These are phyloP conservation scores for Violaceomyces palustris DNA, from an alignment of 1,284 basidiomycete genomes.

Conservation along the genomic window DNA sequence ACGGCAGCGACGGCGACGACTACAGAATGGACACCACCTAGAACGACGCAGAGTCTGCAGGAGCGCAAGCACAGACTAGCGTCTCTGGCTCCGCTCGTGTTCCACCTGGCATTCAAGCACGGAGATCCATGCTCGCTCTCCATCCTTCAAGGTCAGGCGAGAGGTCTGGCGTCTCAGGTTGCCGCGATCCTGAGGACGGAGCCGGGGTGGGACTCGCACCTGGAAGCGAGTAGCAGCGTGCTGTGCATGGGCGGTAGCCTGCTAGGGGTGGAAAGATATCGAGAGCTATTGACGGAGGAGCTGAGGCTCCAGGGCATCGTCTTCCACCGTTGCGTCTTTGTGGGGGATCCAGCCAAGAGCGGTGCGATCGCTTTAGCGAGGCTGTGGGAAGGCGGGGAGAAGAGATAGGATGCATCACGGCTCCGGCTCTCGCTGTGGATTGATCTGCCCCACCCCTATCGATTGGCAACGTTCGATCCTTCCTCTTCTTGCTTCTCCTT, in stretches of 20 bases:
- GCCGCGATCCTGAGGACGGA: slow-evolving; percentile 3
- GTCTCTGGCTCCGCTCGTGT: slow-evolving; percentile 21
- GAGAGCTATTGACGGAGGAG: slow-evolving; percentile 9
- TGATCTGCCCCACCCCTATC: no score
- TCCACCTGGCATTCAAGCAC: slow-evolving; percentile 19
- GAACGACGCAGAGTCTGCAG: neutral
- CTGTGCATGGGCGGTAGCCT: slow-evolving; percentile 22
- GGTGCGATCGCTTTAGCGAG: slow-evolving; percentile 13
- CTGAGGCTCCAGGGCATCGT: slow-evolving; percentile 1
- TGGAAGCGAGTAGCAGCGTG: slow-evolving; percentile 1
- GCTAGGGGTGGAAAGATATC: slow-evolving; percentile 10
- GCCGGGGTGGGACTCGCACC: neutral
- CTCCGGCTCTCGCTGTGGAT: no score
- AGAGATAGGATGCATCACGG: no score
- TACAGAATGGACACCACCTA: neutral
- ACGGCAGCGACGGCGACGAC: neutral
- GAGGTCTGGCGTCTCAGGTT: slow-evolving; percentile 5
- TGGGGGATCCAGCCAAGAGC: slow-evolving; percentile 13
- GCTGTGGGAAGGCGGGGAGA: slow-evolving; percentile 13
- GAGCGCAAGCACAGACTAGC: slow-evolving; percentile 22
- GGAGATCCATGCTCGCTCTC: slow-evolving; percentile 5
- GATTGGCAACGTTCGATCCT: no score
- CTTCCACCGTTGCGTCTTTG: slow-evolving; percentile 10
- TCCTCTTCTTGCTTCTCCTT: no score
- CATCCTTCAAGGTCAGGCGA: slow-evolving; percentile 8